Base-by-base conservation (phyloP, 1,284 basidiomycete species). In the Fomitopsis pinicola region DNA sequence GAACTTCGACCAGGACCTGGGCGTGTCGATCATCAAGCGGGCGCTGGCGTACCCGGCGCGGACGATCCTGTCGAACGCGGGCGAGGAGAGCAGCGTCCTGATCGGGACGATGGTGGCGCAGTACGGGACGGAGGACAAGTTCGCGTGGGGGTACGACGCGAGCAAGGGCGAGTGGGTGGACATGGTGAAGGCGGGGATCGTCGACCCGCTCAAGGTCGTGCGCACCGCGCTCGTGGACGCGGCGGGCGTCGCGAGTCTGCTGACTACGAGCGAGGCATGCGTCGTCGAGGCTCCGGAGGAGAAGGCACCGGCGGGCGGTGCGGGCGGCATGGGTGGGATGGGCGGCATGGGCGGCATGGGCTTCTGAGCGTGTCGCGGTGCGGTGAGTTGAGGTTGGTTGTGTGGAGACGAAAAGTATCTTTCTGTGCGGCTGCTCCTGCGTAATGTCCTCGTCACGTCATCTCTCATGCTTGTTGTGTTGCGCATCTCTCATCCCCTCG, bases 1-100 rank as follows among this genome's bases (percentile, higher is more conserved):
- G 76, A 98, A 98, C 92, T 98, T 98, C 75, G 97, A 99, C 82
- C 96, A 98, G 75, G 91, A 95, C 73, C 91, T 98, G 60, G 97
- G 97, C 73, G 93, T 99, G 45, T 86, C 88, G 63, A 98, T 98
- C 77, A 94, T 98, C 77, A 87, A 89, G 60, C 87, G 92, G 28
- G 96, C 96, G 28, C 80, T 99, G 61, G 88, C 88, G 44, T 84
- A 89, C 66, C 94, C 94, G 10, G 84, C 91, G 19, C 91, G 95
- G 62, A 94, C 92, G 17, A 99, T 99, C 75, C 85, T 97, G 65
- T 86, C 86, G 74, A 98, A 99, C 75, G 96, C 97, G 7, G 97
- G 96, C 55, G 95, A 98, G 78, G 97, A 98, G 77, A 85, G 93
- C 2, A 88, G 87, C 62, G 95, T 99, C 57, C 94, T 98, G 61